Evolutionary conservation across 1,284 basidiomycete species (phyloP).

Genomic region (Ganoderma leucocontextum): DNA sequence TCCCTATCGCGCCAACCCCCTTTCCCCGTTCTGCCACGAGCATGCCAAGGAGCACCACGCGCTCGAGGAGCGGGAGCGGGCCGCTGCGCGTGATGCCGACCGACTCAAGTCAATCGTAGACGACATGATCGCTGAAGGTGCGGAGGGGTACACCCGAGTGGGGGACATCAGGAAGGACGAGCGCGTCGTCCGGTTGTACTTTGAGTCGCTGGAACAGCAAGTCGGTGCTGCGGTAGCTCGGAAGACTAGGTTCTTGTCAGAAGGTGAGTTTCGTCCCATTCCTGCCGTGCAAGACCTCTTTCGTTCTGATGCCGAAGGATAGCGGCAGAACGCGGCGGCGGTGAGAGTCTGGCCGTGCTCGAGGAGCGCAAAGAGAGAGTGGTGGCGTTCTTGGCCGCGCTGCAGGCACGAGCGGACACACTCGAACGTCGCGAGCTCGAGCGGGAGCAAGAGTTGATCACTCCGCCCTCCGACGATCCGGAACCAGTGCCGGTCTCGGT

Average conservation of each 20-base stretch:
- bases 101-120: background rate
- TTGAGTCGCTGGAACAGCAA: background rate
- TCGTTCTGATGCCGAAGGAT: background rate
- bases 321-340: background rate
- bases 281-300: background rate
- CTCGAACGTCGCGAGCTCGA: background rate
- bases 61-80: background rate
- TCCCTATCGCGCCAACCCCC: background rate
- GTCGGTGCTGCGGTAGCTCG: conserved; percentile 2
- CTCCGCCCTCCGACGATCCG: background rate
- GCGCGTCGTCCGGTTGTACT: background rate
- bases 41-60: background rate
- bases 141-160: background rate
- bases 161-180: background rate
- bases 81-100: background rate
- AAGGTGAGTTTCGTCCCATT: background rate
- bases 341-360: no score
- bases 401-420: background rate
- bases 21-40: conserved; percentile 2
- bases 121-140: conserved; percentile 1
- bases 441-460: background rate
- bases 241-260: background rate
- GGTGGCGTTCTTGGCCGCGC: background rate
- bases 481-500: background rate
- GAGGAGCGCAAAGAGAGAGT: background rate